Conservation (phyloP, 306 rosid genomes). For the Pyrus communis region DNA sequence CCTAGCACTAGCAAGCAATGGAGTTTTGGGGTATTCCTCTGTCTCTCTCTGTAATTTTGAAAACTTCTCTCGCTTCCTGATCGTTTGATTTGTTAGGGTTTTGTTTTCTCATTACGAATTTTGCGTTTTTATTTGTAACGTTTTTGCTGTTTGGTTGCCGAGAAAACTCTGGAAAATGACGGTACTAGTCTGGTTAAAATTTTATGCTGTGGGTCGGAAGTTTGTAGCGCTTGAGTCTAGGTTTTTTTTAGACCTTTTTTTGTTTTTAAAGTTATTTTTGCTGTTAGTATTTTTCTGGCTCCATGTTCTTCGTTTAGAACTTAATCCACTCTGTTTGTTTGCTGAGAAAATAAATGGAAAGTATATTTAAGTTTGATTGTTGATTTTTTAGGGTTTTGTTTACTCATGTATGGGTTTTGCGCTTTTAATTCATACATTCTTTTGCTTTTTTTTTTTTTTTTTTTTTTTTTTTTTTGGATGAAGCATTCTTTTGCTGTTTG, state of each 20-base stretch:
- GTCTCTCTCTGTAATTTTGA: not conserved
- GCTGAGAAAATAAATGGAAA: not conserved
- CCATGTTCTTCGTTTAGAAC: not conserved
- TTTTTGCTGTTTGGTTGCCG: not conserved
- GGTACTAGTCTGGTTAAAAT: not conserved
- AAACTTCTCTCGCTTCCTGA: not conserved
- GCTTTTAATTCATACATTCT: not conserved
- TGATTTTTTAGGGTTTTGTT: not conserved
- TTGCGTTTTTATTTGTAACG: not conserved
- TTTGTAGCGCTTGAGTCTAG: not conserved
- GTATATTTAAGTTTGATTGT: not conserved
- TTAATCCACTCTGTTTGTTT: not conserved
- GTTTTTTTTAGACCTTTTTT: not conserved
- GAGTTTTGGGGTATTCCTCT: constrained; percentile 46
- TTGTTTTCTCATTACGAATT: not conserved
- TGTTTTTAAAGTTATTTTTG: not conserved
- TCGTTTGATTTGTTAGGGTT: not conserved
- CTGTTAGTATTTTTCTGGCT: not conserved
- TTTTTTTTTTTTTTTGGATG: too few relatives aligned
- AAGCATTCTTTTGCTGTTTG: not conserved
- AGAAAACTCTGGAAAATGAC: not conserved
- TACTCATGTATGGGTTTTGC: not conserved
- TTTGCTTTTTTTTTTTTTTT: too few relatives aligned
- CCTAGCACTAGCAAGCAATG: constrained; percentile 13
- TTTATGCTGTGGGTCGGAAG: not conserved